Percentiles rank a stretch among this genome's conserved stretches.
These are phyloP conservation scores for Narthecium ossifragum DNA, from an alignment of 106 monocot species.

Conservation along the genomic window DNA sequence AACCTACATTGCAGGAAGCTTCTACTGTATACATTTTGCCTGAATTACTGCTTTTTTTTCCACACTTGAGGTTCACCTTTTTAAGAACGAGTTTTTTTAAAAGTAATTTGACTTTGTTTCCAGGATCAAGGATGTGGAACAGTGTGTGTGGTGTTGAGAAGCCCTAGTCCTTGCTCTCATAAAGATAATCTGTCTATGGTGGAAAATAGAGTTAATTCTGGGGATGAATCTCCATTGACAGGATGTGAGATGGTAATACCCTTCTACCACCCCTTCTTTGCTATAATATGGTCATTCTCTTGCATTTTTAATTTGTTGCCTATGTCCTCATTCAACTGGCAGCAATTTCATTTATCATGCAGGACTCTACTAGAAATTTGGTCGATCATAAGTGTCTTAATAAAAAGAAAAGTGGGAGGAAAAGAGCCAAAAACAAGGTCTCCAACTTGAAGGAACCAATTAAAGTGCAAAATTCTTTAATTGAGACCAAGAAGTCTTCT, in stretches of 20 bases:
- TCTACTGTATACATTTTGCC: conserved; percentile 25
- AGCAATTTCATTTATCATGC: conserved; percentile 11
- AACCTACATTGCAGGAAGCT: conserved; percentile 1
- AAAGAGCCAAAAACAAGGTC: conserved; percentile 42
- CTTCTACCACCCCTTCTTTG: too few relatives aligned
- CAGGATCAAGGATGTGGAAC: conserved; percentile 21
- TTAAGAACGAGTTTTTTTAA: neutral
- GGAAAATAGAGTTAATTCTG: conserved; percentile 7
- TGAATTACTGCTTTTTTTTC: too few relatives aligned
- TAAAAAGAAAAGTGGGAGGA: conserved; percentile 47
- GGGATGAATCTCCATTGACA: neutral
- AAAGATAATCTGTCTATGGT: conserved; percentile 7
- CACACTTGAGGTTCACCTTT: neutral
- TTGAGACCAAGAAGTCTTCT: conserved; percentile 9
- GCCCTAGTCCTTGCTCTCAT: conserved; percentile 7
- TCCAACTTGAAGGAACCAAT: neutral
- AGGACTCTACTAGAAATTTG: conserved; percentile 28
- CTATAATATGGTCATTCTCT: neutral
- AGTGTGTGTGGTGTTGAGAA: conserved; percentile 2
- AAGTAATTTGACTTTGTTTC: conserved; percentile 2
- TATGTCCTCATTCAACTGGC: neutral
- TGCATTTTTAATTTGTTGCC: neutral
- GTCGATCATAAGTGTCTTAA: conserved; percentile 20
- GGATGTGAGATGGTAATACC: conserved; percentile 16
- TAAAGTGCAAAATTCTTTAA: conserved; percentile 17